Evolutionary conservation across 306 rosid genomes (phyloP).

Genomic region (Phaseolus lunatus): DNA sequence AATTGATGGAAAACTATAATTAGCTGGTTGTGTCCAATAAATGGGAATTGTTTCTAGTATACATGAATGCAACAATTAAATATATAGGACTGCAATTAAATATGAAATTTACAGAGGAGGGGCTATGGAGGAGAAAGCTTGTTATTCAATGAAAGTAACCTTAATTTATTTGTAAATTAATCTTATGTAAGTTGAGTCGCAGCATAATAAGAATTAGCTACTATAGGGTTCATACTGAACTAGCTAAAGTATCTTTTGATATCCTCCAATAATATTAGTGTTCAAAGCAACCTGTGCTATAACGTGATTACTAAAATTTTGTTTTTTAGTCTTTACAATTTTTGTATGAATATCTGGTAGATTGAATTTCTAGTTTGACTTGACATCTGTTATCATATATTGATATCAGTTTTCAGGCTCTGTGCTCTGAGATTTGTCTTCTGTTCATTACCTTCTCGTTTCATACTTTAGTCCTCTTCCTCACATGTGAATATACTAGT

Average conservation of each 20-base stretch:
- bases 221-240: not conserved
- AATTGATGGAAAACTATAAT: conserved; percentile 2
- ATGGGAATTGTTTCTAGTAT: not conserved
- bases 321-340: not conserved
- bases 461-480: conserved; percentile 3
- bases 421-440: not conserved
- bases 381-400: not conserved
- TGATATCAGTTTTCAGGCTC: not conserved
- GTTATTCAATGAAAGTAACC: conserved; percentile 24
- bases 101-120: conserved; percentile 22
- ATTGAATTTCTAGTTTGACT: not conserved
- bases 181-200: conserved; percentile 21
- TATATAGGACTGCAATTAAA: not conserved
- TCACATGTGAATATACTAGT: not conserved
- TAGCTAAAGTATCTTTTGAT: conserved; percentile 4
- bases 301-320: conserved; percentile 3
- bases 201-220: conserved; percentile 3
- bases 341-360: conserved; percentile 14
- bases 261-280: conserved; percentile 1
- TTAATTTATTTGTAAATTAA: conserved; percentile 19
- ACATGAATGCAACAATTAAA: conserved; percentile 4
- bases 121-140: conserved; percentile 7
- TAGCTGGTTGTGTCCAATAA: conserved; percentile 33
- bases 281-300: not conserved
- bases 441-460: not conserved